These are phyloP conservation scores for Kodamaea kakaduensis DNA, from an alignment of 805 yeast genomes.

Conservation along the genomic window DNA sequence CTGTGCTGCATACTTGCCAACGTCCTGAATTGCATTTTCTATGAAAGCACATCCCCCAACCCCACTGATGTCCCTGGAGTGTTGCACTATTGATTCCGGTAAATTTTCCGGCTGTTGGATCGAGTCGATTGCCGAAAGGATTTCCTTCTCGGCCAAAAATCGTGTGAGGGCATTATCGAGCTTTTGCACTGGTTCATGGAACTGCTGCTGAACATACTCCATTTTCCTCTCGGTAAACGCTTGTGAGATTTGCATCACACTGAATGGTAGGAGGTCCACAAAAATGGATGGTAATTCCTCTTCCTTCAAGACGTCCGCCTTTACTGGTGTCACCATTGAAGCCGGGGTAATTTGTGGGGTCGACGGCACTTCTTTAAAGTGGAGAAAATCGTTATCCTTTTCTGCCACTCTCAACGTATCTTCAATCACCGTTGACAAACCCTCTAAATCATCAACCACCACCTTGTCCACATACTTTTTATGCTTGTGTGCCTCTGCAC, in stretches of 20 bases:
- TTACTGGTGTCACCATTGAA: conserved; percentile 51
- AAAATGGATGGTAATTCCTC: conserved; percentile 42
- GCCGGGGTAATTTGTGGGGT: conserved; percentile 46
- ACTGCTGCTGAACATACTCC: conserved; percentile 44
- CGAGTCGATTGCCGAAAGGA: conserved; percentile 63
- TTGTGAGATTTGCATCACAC: conserved; percentile 59
- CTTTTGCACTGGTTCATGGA: conserved; percentile 44
- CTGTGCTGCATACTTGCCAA: conserved; percentile 40
- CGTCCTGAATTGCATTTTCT: conserved; percentile 41
- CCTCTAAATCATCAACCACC: conserved; percentile 50
- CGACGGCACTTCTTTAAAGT: conserved; percentile 61
- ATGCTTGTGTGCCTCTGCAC: conserved; percentile 35
- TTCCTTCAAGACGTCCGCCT: conserved; percentile 26
- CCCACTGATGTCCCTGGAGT: conserved; percentile 49
- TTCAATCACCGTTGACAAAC: conserved; percentile 44
- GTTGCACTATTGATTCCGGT: conserved; percentile 55
- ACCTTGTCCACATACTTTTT: conserved; percentile 39
- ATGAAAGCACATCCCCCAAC: conserved; percentile 50
- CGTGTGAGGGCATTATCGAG: conserved; percentile 43
- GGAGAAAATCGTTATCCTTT: conserved; percentile 77
- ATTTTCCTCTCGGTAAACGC: conserved; percentile 67
- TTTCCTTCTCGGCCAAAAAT: conserved; percentile 44
- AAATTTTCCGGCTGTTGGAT: conserved; percentile 52
- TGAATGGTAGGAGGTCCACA: conserved; percentile 60
- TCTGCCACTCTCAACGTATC: conserved; percentile 53